Evolutionary conservation across 371 early-diverging fungal genomes (phyloP).

Genomic region (Lichtheimia ornata): DNA sequence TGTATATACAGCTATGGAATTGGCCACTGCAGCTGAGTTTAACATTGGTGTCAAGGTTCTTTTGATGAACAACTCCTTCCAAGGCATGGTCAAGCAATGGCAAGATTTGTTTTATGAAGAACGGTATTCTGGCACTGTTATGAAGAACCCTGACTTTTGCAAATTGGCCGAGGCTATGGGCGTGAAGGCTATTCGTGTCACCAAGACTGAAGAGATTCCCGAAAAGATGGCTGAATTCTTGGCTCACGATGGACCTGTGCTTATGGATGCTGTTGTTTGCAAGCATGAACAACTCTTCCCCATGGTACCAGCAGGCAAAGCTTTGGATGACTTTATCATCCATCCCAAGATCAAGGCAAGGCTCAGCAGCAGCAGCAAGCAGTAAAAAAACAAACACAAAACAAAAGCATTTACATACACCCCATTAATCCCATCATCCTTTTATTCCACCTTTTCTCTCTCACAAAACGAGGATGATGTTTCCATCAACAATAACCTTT

Average conservation of each 20-base stretch:
- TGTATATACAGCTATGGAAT: slow-evolving; percentile 72
- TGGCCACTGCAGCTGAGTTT: slow-evolving; percentile 94
- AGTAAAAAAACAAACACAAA: background rate
- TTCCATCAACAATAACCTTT: too few species aligned
- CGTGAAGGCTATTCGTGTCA: slow-evolving; percentile 84
- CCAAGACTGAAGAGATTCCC: slow-evolving; percentile 83
- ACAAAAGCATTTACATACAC: slow-evolving; percentile 5
- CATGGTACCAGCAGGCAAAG: slow-evolving; percentile 96
- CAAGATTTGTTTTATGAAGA: slow-evolving; percentile 97
- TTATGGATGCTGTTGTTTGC: slow-evolving; percentile 89
- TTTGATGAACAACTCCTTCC: slow-evolving; percentile 96
- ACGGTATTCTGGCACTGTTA: slow-evolving; percentile 89
- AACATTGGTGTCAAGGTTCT: slow-evolving; percentile 96
- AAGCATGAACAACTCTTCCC: slow-evolving; percentile 94
- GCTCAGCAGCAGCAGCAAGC: background rate
- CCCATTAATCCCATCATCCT: background rate
- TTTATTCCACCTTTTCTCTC: background rate
- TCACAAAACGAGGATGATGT: background rate
- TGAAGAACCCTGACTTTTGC: slow-evolving; percentile 98
- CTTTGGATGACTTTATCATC: slow-evolving; percentile 81
- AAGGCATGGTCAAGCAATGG: slow-evolving; percentile 99
- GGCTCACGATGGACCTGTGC: slow-evolving; percentile 82
- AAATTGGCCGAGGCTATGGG: slow-evolving; percentile 95
- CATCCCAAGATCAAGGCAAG: slow-evolving; percentile 49
- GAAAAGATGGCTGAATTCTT: slow-evolving; percentile 89